These are phyloP conservation scores for Populus trichocarpa DNA, from an alignment of 441 rosid genomes.

Conservation along the genomic window DNA sequence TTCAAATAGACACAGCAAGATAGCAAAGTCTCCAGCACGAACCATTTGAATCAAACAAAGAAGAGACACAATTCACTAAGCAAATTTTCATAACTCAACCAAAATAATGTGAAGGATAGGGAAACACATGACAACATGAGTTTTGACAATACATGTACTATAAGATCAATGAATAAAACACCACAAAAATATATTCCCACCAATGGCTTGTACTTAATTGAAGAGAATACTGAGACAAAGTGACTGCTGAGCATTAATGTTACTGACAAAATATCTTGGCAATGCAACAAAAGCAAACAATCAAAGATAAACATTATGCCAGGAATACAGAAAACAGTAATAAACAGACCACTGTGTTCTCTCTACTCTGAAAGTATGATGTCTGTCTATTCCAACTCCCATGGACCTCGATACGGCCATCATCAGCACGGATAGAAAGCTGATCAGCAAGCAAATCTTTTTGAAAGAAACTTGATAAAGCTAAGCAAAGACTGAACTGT, in stretches of 20 bases:
- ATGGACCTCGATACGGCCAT: slow-evolving; percentile 72
- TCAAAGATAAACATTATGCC: background rate
- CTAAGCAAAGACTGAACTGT: slow-evolving; percentile 67
- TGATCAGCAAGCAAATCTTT: slow-evolving; percentile 50
- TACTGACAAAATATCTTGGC: background rate
- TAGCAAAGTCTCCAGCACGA: background rate
- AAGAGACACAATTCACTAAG: background rate
- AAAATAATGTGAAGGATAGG: background rate
- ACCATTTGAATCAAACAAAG: background rate
- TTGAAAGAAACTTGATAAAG: slow-evolving; percentile 50
- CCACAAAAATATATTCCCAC: background rate
- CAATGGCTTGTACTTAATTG: background rate
- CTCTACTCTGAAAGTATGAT: slow-evolving; percentile 68
- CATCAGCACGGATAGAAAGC: slow-evolving; percentile 37
- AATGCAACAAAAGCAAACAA: slow-evolving; percentile 1
- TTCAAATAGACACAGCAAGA: background rate
- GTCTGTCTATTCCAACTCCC: slow-evolving; percentile 55
- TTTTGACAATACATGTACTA: no score
- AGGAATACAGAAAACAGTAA: slow-evolving; percentile 4
- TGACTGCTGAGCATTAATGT: background rate
- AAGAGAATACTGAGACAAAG: background rate
- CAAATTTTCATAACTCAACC: background rate
- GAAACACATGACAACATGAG: background rate
- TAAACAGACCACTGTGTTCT: slow-evolving; percentile 68
- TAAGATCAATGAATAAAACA: background rate